phyloP scores from a whole-genome alignment of 441 rosid genomes.

The Euphorbia corollata region DNA sequence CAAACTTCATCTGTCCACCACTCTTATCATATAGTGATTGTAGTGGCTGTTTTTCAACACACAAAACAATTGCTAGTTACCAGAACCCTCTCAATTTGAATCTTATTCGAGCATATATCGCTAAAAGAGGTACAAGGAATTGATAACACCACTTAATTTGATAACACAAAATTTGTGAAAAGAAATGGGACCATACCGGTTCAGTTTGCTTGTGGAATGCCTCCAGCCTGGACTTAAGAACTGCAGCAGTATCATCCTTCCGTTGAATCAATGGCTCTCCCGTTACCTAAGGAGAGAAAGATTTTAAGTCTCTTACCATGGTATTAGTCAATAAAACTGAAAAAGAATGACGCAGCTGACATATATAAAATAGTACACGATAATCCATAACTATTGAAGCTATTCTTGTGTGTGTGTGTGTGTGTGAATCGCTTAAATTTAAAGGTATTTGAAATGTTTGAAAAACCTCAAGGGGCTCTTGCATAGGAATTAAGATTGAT shows the following conservation, averaged over 20 bases:
- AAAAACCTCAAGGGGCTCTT: not conserved
- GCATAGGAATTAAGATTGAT: not conserved
- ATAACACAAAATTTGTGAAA: not conserved
- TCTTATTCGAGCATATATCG: not conserved
- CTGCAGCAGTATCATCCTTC: conserved; percentile 83
- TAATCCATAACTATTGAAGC: conserved; percentile 5
- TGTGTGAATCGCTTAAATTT: not conserved
- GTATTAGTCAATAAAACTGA: conserved; percentile 4
- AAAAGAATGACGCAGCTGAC: not conserved
- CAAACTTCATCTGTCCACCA: conserved; percentile 1
- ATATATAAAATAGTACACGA: not conserved
- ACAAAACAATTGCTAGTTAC: not conserved
- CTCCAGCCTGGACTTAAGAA: conserved; percentile 82
- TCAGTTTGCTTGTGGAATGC: conserved; percentile 90
- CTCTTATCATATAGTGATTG: too few relatives aligned
- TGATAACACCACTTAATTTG: not conserved
- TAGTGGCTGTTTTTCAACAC: not conserved
- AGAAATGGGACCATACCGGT: conserved; percentile 42
- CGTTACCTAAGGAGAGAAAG: conserved; percentile 38
- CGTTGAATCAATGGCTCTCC: conserved; percentile 91
- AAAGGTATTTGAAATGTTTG: not conserved
- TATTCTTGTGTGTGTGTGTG: not conserved
- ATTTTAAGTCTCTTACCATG: conserved; percentile 15
- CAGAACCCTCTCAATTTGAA: not conserved
- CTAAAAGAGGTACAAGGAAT: conserved; percentile 5